Evolutionary conservation across 2,329 filamentous ascomycete species (phyloP).

Genomic region (Tolypocladium ophioglossoides): DNA sequence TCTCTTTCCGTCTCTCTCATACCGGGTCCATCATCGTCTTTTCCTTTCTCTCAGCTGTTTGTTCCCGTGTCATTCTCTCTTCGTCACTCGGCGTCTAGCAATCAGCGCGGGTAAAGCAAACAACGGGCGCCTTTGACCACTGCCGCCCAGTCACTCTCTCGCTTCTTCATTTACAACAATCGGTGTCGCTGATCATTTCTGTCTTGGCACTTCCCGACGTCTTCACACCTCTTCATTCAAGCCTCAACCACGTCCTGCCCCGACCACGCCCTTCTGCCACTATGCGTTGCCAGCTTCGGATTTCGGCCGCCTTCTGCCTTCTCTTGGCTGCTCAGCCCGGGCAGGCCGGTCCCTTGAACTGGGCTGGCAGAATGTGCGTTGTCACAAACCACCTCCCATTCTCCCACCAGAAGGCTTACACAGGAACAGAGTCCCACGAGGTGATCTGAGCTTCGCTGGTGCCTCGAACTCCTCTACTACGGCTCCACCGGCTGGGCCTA

Average conservation of each 20-base stretch:
- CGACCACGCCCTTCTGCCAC: background rate
- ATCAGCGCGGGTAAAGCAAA: background rate
- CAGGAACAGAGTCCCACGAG: slow-evolving; percentile 10
- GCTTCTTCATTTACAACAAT: background rate
- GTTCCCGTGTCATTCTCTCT: slow-evolving; percentile 3
- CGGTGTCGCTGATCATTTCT: background rate
- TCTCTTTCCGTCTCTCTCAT: background rate
- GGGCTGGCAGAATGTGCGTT: slow-evolving; percentile 20
- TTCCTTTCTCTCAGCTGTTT: background rate
- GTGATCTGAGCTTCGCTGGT: slow-evolving; percentile 1
- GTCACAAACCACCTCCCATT: background rate
- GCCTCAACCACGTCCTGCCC: background rate
- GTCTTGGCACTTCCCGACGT: background rate
- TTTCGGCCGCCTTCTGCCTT: slow-evolving; percentile 14
- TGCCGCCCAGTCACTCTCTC: background rate
- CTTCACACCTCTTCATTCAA: background rate
- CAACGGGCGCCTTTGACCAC: background rate
- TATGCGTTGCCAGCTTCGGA: slow-evolving; percentile 11
- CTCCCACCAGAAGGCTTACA: slow-evolving; percentile 3
- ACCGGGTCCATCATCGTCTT: background rate
- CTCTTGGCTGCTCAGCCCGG: slow-evolving; percentile 17
- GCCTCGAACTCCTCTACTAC: background rate
- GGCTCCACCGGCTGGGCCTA: background rate
- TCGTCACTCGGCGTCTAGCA: background rate
- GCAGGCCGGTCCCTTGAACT: slow-evolving; percentile 24